A percentile compares a stretch with the other conserved stretches of the same genome.
phyloP scores from a whole-genome alignment of 1,284 basidiomycete species.

The Malassezia furfur region DNA sequence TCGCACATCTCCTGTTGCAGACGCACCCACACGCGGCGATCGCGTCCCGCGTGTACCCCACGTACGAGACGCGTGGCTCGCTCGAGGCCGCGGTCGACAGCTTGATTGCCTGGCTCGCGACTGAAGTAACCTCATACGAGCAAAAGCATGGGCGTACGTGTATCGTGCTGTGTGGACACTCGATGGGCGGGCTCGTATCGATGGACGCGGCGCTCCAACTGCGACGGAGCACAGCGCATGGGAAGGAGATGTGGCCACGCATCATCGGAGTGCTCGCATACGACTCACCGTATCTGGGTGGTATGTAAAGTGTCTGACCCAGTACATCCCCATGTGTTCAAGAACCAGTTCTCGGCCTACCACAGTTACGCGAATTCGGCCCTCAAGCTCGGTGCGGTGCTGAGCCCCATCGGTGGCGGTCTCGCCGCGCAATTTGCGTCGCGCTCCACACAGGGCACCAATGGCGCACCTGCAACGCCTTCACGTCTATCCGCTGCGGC shows the following conservation, averaged over 20 bases:
- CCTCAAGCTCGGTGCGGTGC: slow-evolving; percentile 19
- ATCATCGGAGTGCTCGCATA: slow-evolving; percentile 73
- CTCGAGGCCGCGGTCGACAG: slow-evolving; percentile 27
- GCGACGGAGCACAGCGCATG: slow-evolving; percentile 50
- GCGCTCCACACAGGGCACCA: background rate
- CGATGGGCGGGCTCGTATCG: slow-evolving; percentile 54
- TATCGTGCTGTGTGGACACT: slow-evolving; percentile 79
- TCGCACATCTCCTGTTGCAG: slow-evolving; percentile 62
- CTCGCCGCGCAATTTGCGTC: slow-evolving; percentile 15
- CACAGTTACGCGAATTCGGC: slow-evolving; percentile 5
- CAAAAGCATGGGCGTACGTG: slow-evolving; percentile 48
- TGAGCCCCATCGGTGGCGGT: slow-evolving; percentile 44
- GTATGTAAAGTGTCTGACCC: background rate
- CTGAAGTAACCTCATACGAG: slow-evolving; percentile 80
- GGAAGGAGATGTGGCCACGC: slow-evolving; percentile 61
- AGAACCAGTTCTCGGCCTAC: slow-evolving; percentile 69
- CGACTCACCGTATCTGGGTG: slow-evolving; percentile 59
- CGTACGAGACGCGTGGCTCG: slow-evolving; percentile 63
- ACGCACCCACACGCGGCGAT: slow-evolving; percentile 55
- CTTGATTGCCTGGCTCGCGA: slow-evolving; percentile 24
- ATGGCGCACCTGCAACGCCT: background rate
- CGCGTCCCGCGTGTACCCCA: slow-evolving; percentile 72
- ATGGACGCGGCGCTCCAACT: slow-evolving; percentile 63
- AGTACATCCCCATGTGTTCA: slow-evolving; percentile 75
- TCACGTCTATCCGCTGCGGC: slow-evolving; percentile 7